Evolutionary conservation across 73 alveolate genomes (phyloP).

Genomic region (Paramecium octaurelia): DNA sequence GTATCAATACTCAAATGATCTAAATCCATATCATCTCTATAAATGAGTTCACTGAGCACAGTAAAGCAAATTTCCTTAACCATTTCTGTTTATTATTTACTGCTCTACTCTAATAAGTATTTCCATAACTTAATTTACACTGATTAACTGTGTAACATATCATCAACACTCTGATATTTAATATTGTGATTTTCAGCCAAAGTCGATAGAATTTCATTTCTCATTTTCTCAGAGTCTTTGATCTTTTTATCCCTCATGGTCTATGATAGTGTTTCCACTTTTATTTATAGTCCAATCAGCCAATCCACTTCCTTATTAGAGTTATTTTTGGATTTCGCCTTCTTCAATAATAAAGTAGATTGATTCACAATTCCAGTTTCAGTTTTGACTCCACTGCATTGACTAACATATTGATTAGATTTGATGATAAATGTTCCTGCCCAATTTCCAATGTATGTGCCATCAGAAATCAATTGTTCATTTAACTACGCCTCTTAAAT

Average conservation of each 20-base stretch:
- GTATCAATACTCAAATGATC: conserved; percentile 28
- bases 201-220: not conserved
- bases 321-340: not conserved
- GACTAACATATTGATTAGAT: conserved; percentile 16
- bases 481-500: not conserved
- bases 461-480: not conserved
- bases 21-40: conserved; percentile 46
- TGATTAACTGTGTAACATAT: not conserved
- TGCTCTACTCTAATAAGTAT: not conserved
- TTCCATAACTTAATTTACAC: not conserved
- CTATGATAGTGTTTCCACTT: not conserved
- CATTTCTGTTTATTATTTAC: not conserved
- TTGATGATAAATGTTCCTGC: not conserved
- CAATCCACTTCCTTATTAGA: not conserved
- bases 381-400: conserved; percentile 5
- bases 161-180: not conserved
- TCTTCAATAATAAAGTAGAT: not conserved
- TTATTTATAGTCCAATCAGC: not conserved
- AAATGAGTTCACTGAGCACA: not conserved
- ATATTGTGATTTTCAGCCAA: not conserved
- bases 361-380: not conserved
- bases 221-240: not conserved
- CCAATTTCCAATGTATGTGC: not conserved
- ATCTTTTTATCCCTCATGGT: not conserved
- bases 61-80: not conserved